These are phyloP conservation scores for Penicillium sp. DNA, from an alignment of 2,329 filamentous ascomycete species.

Conservation along the genomic window DNA sequence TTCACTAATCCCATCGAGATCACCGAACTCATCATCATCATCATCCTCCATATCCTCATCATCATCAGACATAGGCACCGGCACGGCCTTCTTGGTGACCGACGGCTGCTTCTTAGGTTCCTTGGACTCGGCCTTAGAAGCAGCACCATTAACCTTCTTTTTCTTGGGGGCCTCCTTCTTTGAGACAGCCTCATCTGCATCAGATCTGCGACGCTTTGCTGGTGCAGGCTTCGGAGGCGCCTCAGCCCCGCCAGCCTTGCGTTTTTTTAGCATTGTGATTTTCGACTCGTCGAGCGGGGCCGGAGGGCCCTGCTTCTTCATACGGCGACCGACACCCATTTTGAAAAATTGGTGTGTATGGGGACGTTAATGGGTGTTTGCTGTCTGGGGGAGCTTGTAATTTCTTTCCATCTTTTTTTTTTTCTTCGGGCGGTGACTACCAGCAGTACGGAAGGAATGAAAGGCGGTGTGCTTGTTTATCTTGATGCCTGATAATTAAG, in stretches of 20 bases:
- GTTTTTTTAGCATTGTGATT: conserved; percentile 66
- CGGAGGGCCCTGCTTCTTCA: conserved; percentile 92
- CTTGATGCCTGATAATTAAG: conserved; percentile 12
- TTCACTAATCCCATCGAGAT: conserved; percentile 41
- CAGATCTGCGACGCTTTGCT: conserved; percentile 59
- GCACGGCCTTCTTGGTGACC: conserved; percentile 18
- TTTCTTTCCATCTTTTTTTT: conserved; percentile 32
- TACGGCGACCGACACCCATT: conserved; percentile 88
- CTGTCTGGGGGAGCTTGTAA: conserved; percentile 16
- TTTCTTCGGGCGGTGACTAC: conserved; percentile 26
- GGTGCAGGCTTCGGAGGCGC: conserved; percentile 45
- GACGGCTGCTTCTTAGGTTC: conserved; percentile 30
- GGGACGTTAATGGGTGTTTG: conserved; percentile 15
- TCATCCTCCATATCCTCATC: conserved; percentile 40
- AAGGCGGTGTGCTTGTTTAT: conserved; percentile 20
- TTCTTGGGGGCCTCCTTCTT: conserved; percentile 42
- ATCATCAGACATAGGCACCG: conserved; percentile 26
- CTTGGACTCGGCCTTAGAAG: conserved; percentile 19
- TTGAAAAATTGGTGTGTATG: conserved; percentile 34
- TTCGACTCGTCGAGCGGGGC: conserved; percentile 71
- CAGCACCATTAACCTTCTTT: conserved; percentile 33
- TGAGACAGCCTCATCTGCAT: conserved; percentile 42
- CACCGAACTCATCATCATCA: conserved; percentile 50
- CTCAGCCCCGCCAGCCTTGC: conserved; percentile 72
- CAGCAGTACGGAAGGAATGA: conserved; percentile 21